Evolutionary conservation across 108 stramenopile species (phyloP), one percentile per base, ranked within the genome.

Genomic region (Discostella stelligeroides): DNA sequence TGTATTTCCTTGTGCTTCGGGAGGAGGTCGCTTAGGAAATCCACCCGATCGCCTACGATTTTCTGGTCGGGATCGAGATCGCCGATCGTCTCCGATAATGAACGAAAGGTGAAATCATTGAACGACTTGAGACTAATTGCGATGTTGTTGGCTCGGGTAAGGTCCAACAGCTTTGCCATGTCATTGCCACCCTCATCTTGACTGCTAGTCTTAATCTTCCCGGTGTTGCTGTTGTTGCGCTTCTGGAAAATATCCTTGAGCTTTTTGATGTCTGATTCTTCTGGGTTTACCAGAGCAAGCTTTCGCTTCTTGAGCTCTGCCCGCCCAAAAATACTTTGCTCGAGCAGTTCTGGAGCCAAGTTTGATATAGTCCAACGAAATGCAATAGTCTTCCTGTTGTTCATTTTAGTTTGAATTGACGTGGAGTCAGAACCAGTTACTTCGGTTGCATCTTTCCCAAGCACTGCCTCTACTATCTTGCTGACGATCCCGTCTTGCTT

Each of bases 111-210:
- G 45, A 92, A 89, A 34, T 92, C 90, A 50, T 88, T 91, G 80
- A 92, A 95, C 5, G 85, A 84, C 66, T 95, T 92, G 37, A 95
- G 70, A 40, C 84, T 84, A 66, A 95, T 95, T 21, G 91, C 91
- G 53, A 95, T 78, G 57, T 91, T 95, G 66, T 91, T 89, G 4
- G 90, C 87, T 0, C 94, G 83, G 18, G 76, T 90, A 12, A 91
- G 24, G 67, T 92, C 91, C 42, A 95, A 73, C 28, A 95, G 66
- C 74, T 88, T 90, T 17, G 94, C 91, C 83, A 81, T 86, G 21
- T 60, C 84, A 47, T 76, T 81, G 60, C 70, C 80, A 41, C 76
- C 80, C n/a, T 66, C 76, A 14, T 57, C 25, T 8, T 63, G 63
- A 10, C 76, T 64, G 15, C 68, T 79, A 21, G 60, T 51, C 18